Conservation (phyloP, 441 rosid genomes). For the Pelargonium fulgidum region DNA sequence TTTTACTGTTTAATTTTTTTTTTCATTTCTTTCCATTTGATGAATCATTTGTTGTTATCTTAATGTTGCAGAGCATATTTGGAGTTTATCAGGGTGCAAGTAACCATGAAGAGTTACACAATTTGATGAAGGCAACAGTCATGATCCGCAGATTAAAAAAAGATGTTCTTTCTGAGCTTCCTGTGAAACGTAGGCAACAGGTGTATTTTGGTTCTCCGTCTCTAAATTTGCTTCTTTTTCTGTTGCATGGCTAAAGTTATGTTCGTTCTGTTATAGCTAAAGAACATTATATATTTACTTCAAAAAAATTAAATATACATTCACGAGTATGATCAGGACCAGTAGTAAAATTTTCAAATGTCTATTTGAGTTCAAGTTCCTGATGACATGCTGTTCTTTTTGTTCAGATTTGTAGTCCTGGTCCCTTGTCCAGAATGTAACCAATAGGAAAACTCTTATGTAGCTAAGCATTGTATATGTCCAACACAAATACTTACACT, state of each 20-base stretch:
- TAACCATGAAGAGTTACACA: constrained; percentile 97
- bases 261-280: neutral
- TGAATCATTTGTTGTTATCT: constrained; percentile 18
- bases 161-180: constrained; percentile 89
- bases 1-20: neutral
- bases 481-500: neutral
- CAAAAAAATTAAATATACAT: neutral
- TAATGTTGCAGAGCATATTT: constrained; percentile 56
- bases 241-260: neutral
- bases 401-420: neutral
- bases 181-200: constrained; percentile 90
- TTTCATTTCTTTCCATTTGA: constrained; percentile 10
- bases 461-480: neutral
- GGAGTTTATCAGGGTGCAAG: constrained; percentile 92
- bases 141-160: constrained; percentile 96
- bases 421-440: neutral
- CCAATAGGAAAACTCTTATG: constrained; percentile 1
- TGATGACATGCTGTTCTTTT: neutral
- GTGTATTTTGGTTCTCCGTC: constrained; percentile 30
- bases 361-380: neutral
- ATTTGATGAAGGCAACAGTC: constrained; percentile 90
- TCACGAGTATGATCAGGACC: neutral
- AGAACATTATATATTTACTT: constrained; percentile 7
- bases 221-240: neutral
- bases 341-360: neutral